Percentiles rank a stretch among this genome's conserved stretches.
phyloP scores from a whole-genome alignment of 345 rosid genomes.

The Luvunga scandens region DNA sequence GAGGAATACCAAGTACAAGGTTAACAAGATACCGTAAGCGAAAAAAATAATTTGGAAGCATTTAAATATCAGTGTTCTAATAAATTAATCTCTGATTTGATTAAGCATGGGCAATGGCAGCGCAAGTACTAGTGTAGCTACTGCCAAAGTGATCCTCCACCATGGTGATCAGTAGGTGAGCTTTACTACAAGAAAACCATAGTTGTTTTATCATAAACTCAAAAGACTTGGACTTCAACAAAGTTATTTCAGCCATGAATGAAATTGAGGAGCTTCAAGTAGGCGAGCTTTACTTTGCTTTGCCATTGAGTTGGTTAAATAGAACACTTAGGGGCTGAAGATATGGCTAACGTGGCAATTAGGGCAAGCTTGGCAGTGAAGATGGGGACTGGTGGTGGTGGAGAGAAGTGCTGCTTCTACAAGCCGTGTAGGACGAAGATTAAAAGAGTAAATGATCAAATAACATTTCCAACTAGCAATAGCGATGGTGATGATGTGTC shows the following conservation, averaged over 20 bases:
- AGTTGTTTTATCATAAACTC: constrained; percentile 24
- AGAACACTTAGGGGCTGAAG: constrained; percentile 30
- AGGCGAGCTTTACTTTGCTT: constrained; percentile 50
- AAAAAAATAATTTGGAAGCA: not conserved
- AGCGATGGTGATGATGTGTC: not conserved
- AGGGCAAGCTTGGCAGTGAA: constrained; percentile 44
- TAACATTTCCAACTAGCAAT: not conserved
- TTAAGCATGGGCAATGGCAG: not conserved
- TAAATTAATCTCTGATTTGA: not conserved
- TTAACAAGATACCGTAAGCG: not conserved
- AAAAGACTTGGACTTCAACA: constrained; percentile 47
- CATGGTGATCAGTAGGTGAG: constrained; percentile 52
- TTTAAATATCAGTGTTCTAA: not conserved
- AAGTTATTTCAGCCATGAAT: constrained; percentile 29
- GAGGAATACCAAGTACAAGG: not conserved
- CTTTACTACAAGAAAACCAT: constrained; percentile 40
- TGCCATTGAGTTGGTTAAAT: constrained; percentile 38
- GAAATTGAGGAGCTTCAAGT: constrained; percentile 39
- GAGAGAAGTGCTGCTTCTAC: not conserved
- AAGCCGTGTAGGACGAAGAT: not conserved
- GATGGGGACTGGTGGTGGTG: not conserved
- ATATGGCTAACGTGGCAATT: constrained; percentile 57
- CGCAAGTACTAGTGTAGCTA: constrained; percentile 23
- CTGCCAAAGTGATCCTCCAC: constrained; percentile 52
- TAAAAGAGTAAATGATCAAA: not conserved